Evolutionary conservation across 495 filamentous ascomycete genomes (phyloP).

Genomic region (Penicillium samsonianum): DNA sequence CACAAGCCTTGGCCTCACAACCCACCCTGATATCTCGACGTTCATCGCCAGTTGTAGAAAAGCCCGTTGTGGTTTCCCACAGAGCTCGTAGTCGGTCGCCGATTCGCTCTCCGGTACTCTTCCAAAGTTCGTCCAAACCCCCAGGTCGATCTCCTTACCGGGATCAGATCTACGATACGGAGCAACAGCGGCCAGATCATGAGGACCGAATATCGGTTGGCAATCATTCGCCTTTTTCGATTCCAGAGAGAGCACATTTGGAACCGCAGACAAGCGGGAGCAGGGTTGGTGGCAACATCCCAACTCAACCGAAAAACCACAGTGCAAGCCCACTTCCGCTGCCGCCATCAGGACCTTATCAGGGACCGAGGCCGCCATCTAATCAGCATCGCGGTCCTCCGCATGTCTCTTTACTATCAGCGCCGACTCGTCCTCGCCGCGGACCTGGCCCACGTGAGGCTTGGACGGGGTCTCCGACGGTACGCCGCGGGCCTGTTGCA

Average conservation of each 20-base stretch:
- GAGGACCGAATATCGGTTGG: background rate
- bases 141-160: conserved; percentile 14
- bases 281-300: conserved; percentile 24
- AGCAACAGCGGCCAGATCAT: background rate
- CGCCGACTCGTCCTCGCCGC: conserved; percentile 62
- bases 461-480: conserved; percentile 38
- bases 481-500: conserved; percentile 41
- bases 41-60: conserved; percentile 34
- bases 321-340: conserved; percentile 39
- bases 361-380: conserved; percentile 46
- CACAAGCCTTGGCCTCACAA: conserved; percentile 18
- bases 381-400: conserved; percentile 48
- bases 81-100: conserved; percentile 27
- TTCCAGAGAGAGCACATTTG: conserved; percentile 4
- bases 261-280: conserved; percentile 14
- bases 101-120: conserved; percentile 11
- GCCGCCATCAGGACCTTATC: conserved; percentile 50
- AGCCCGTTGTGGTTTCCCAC: conserved; percentile 13
- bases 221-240: background rate
- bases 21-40: conserved; percentile 31
- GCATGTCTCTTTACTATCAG: conserved; percentile 54
- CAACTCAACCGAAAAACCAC: conserved; percentile 41
- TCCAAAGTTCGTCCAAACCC: conserved; percentile 13
- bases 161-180: conserved; percentile 16
- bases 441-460: conserved; percentile 41